Evolutionary conservation across 2,329 filamentous ascomycete species (phyloP).

Genomic region (Cladobotryum mycophilum): DNA sequence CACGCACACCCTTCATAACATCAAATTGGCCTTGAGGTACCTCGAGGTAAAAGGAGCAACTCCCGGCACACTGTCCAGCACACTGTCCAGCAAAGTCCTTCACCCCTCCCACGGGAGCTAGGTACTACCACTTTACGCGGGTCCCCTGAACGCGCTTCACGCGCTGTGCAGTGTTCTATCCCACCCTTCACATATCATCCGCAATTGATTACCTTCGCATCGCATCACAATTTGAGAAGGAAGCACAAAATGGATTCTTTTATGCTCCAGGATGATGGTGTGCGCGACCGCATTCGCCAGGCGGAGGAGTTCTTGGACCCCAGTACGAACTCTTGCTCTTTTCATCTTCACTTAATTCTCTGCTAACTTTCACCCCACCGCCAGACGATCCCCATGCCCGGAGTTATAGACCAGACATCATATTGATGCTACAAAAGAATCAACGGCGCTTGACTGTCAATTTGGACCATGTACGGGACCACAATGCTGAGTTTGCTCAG

Average conservation of each 20-base stretch:
- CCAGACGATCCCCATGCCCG: slow-evolving; percentile 48
- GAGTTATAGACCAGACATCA: slow-evolving; percentile 86
- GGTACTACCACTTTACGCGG: too few relatives aligned
- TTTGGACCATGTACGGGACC: slow-evolving; percentile 85
- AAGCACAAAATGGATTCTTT: slow-evolving; percentile 58
- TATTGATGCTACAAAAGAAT: slow-evolving; percentile 65
- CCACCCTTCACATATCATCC: too few relatives aligned
- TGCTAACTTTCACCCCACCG: slow-evolving; percentile 1
- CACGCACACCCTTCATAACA: too few relatives aligned
- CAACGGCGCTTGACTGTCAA: slow-evolving; percentile 62
- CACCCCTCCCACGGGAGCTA: too few relatives aligned
- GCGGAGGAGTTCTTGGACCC: slow-evolving; percentile 94
- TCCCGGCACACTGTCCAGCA: too few relatives aligned
- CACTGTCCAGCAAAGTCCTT: too few relatives aligned
- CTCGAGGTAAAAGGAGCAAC: too few relatives aligned
- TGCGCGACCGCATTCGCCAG: slow-evolving; percentile 74
- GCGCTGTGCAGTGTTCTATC: too few relatives aligned
- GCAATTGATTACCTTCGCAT: too few relatives aligned
- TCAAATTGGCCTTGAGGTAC: too few relatives aligned
- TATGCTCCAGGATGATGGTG: slow-evolving; percentile 77
- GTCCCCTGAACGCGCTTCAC: too few relatives aligned
- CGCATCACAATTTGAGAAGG: too few relatives aligned
- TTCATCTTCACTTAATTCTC: neutral
- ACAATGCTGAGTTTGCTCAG: slow-evolving; percentile 74
- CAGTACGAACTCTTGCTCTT: slow-evolving; percentile 48